A percentile compares a stretch with the other conserved stretches of the same genome.
Evolutionary conservation across 768 basidiomycete genomes (phyloP).

Genomic region (Xerocomellus dryophilus): DNA sequence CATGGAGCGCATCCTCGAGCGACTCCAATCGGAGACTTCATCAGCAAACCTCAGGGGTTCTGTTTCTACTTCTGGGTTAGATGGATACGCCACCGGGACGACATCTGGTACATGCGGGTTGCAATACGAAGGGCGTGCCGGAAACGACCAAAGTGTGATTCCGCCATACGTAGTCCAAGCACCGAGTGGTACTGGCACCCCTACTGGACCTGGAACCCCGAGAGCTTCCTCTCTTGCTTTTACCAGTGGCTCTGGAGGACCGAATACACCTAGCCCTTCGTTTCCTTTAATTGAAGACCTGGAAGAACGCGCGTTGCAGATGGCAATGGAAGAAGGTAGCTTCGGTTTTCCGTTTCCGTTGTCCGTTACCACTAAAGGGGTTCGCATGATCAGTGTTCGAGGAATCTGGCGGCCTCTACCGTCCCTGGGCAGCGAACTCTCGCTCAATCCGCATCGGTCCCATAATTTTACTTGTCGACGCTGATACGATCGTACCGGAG

Average conservation of each 20-base stretch:
- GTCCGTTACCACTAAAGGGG: conserved; percentile 38
- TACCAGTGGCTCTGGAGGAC: conserved; percentile 3
- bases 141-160: conserved; percentile 51
- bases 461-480: conserved; percentile 79
- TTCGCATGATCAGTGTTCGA: conserved; percentile 43
- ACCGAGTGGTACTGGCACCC: conserved; percentile 25
- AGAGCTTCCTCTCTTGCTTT: conserved; percentile 14
- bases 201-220: conserved; percentile 26
- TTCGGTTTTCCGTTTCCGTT: conserved; percentile 31
- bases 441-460: conserved; percentile 73
- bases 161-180: conserved; percentile 12
- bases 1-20: conserved; percentile 31
- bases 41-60: conserved; percentile 21
- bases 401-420: conserved; percentile 54
- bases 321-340: conserved; percentile 50
- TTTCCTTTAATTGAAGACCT: conserved; percentile 34
- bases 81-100: conserved; percentile 25
- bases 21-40: conserved; percentile 26
- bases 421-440: conserved; percentile 74
- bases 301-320: conserved; percentile 48
- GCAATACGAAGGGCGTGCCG: conserved; percentile 61
- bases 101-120: conserved; percentile 51
- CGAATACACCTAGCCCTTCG: conserved; percentile 8
- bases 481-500: conserved; percentile 86
- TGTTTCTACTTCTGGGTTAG: conserved; percentile 24